Base-by-base conservation (phyloP, 352 stramenopile genomes). In the Phytophthora sp. region DNA sequence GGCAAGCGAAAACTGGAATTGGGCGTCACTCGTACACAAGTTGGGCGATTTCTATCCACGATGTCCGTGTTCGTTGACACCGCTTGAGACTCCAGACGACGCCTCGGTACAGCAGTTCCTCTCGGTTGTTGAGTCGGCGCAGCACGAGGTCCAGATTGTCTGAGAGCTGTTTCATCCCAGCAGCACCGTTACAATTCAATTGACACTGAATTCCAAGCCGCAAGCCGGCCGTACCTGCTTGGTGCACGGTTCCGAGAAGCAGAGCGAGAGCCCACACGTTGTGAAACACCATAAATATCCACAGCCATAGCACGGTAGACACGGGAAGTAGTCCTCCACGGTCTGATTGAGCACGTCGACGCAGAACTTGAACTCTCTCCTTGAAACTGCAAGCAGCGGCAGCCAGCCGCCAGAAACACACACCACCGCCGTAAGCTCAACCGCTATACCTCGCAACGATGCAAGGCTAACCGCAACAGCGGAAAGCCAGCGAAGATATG, bases 331-430 rank as follows among this genome's bases (percentile, higher is more conserved):
- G 66, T 92, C 80, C 20, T 88, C 79, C 15, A 86, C 59, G 0
- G 77, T 89, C 58, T 91, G 79, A 63, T 92, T 92, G 69, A 92
- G 80, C 15, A 87, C 70, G 18, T 89, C 74, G 24, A 92, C 79
- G 59, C 84, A 90, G 24, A 87, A 88, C 59, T 84, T 77, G 74
- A 92, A 92, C 62, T 91, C 81, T 45, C 86, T 88, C 13, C 77
- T 67, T 11, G 81, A 79, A 13, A 92, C 84, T 92, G 43, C 44
- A 30, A 1, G 21, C 49, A 64, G 44, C 28, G 15, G 23, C 35
- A 58, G 23, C 13, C 8, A 58, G n/a, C n/a, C n/a, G n/a, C n/a
- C n/a, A n/a, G n/a, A n/a, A 65, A n/a, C 30, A 42, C 34, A 9
- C 30, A 46, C 4, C 18, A 48, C 23, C n/a, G 6, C 9, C 4